phyloP scores from a whole-genome alignment of 768 basidiomycete species.

The Pleurotus citrinopileatus region DNA sequence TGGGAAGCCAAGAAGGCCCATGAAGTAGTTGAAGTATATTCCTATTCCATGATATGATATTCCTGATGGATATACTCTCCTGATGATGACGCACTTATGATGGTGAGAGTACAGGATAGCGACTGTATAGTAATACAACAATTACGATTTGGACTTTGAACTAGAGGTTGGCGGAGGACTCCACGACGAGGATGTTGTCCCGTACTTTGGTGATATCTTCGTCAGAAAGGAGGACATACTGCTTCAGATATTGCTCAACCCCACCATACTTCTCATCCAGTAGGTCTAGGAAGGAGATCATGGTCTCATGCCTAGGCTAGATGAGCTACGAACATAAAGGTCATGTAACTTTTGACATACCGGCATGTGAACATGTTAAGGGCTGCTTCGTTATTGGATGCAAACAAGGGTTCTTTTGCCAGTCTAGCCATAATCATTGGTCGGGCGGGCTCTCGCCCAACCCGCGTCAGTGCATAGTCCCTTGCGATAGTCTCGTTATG shows the following conservation, averaged over 20 bases:
- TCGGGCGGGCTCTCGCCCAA: constrained; percentile 79
- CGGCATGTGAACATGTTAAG: constrained; percentile 83
- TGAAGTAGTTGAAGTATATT: constrained; percentile 14
- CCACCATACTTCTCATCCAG: constrained; percentile 67
- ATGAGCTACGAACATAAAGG: constrained; percentile 1
- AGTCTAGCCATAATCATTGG: constrained; percentile 68
- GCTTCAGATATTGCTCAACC: constrained; percentile 58
- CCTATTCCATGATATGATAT: background rate
- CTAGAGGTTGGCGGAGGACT: constrained; percentile 19
- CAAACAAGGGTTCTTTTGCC: constrained; percentile 68
- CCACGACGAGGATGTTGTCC: constrained; percentile 52
- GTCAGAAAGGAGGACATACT: constrained; percentile 54
- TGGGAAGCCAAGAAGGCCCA: constrained; percentile 13
- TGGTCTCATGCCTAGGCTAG: constrained; percentile 60
- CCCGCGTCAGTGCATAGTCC: constrained; percentile 75
- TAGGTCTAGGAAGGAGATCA: constrained; percentile 66
- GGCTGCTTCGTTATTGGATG: constrained; percentile 69
- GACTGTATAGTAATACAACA: constrained; percentile 4
- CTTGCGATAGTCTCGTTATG: constrained; percentile 59
- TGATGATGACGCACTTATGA: background rate
- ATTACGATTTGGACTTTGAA: constrained; percentile 11
- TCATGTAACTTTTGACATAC: constrained; percentile 34
- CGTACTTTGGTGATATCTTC: constrained; percentile 62
- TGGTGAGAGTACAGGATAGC: background rate
- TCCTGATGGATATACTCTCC: background rate